phyloP scores from a whole-genome alignment of 2,329 filamentous ascomycete genomes.

The Sarocladium oryzae region DNA sequence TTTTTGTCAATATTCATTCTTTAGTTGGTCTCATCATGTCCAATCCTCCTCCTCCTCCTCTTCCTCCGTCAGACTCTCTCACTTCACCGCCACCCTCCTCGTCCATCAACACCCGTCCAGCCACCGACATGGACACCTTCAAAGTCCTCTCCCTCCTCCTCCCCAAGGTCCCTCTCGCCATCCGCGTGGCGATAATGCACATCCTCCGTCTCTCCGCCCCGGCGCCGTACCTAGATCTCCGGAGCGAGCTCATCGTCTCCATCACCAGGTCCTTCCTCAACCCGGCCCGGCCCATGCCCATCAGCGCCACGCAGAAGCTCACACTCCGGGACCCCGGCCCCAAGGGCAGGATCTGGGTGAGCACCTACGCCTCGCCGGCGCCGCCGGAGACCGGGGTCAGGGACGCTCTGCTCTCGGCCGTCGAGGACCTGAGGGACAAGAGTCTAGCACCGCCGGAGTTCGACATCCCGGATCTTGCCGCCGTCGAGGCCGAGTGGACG shows the following conservation, averaged over 20 bases:
- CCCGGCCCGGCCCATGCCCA: constrained; percentile 36
- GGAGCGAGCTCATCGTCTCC: constrained; percentile 64
- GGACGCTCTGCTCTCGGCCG: constrained; percentile 50
- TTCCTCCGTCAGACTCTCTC: not conserved
- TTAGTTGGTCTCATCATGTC: too few relatives aligned
- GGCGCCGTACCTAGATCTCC: constrained; percentile 70
- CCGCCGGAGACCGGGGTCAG: constrained; percentile 51
- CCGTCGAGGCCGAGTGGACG: constrained; percentile 70
- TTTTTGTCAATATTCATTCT: too few relatives aligned
- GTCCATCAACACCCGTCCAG: too few relatives aligned
- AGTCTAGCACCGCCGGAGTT: constrained; percentile 11
- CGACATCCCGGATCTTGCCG: constrained; percentile 42
- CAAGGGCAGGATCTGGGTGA: constrained; percentile 78
- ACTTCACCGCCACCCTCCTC: not conserved
- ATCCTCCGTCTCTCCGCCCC: constrained; percentile 62
- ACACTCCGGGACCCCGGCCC: constrained; percentile 58
- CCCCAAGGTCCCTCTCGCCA: constrained; percentile 53
- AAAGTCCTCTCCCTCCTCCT: constrained; percentile 28
- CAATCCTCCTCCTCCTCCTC: not conserved
- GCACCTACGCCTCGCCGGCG: constrained; percentile 56
- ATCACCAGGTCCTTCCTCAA: constrained; percentile 61
- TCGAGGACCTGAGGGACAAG: constrained; percentile 27
- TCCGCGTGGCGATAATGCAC: constrained; percentile 57
- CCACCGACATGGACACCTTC: constrained; percentile 11
- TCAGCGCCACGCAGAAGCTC: constrained; percentile 58